Evolutionary conservation across 371 early-diverging fungal genomes (phyloP), one percentile per base, ranked within the genome.

Genomic region (Actinomortierella ambigua): DNA sequence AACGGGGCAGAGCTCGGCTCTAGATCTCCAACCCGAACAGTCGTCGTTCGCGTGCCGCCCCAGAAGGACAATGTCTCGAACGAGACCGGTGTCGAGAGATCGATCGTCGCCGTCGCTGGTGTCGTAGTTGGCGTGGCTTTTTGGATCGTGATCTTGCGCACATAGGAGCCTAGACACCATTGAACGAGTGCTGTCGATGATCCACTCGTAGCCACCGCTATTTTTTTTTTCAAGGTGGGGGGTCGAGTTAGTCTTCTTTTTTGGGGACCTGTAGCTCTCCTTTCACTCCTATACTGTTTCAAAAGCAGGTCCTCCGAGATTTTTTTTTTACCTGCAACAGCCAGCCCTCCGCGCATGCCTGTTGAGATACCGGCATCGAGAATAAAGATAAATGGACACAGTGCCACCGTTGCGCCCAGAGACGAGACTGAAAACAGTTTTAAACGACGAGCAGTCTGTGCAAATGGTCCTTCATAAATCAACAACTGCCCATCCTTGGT

Each of bases 131-230:
- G 77, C 61, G 50, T 79, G 61, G 55, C 57, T 69, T 56, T 62
- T 18, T 70, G 59, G 44, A 71, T 62, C 20, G 85, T 87, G 46
- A 85, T 81, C 54, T 83, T 84, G 27, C 85, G 82, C 26, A 87
- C 87, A 61, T 87, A 87, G 1, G 87, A 84, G 4, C 85, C 85
- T 75, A 87, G 80, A 55, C 85, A 84, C 87, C 87, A 87, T 49
- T 87, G 85, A 28, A 87, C 77, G 26, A 69, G 41, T 15, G 67
- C 70, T 22, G 87, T 87, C 0, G 87, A 87, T 22, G 87, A 83
- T 49, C 83, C 81, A 67, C 87, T 87, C 0, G 87, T 87, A 18
- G 76, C 80, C 46, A 87, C 75, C 40, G 87, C 87, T 85, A n/a
- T n/a, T n/a, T n/a, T n/a, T n/a, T n/a, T n/a, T n/a, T n/a, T n/a